Evolutionary conservation across 2,329 filamentous ascomycete species (phyloP).

Genomic region (Fusarium sp.): DNA sequence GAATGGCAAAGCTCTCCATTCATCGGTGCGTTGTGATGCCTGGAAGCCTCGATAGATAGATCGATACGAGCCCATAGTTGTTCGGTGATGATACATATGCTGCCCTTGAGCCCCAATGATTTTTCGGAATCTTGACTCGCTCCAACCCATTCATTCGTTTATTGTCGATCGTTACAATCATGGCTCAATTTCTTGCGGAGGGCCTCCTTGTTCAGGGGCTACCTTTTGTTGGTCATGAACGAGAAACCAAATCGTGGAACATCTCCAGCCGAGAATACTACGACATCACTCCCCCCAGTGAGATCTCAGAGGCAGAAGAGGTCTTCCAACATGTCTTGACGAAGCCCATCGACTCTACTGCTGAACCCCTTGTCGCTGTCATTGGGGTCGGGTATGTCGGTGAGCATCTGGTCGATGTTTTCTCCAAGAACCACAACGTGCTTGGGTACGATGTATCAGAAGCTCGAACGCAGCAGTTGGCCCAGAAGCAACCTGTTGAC

Average conservation of each 20-base stretch:
- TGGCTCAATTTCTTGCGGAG: slow-evolving; percentile 42
- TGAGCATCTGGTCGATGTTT: slow-evolving; percentile 58
- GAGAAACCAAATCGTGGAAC: slow-evolving; percentile 39
- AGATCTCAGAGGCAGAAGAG: slow-evolving; percentile 44
- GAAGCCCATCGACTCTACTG: slow-evolving; percentile 15
- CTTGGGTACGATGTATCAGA: slow-evolving; percentile 62
- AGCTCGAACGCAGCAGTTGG: slow-evolving; percentile 50
- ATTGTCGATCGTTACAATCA: slow-evolving; percentile 42
- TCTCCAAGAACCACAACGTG: slow-evolving; percentile 54
- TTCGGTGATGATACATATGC: slow-evolving; percentile 37
- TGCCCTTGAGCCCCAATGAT: slow-evolving; percentile 23
- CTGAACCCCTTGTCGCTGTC: slow-evolving; percentile 56
- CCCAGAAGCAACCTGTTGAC: slow-evolving; percentile 42
- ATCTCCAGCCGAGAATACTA: slow-evolving; percentile 44
- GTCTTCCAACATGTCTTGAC: slow-evolving; percentile 6
- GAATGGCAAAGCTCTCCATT: slow-evolving; percentile 23
- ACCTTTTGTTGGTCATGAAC: slow-evolving; percentile 34
- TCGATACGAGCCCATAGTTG: slow-evolving; percentile 15
- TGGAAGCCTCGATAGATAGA: slow-evolving; percentile 8
- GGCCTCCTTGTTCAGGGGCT: slow-evolving; percentile 38
- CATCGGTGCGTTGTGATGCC: slow-evolving; percentile 16
- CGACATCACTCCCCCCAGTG: slow-evolving; percentile 50
- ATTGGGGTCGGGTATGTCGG: slow-evolving; percentile 66
- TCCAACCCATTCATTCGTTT: slow-evolving; percentile 36
- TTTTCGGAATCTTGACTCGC: slow-evolving; percentile 5